A percentile compares a stretch with the other conserved stretches of the same genome.
These are phyloP conservation scores for Leccinum imitatum DNA, from an alignment of 768 basidiomycete genomes.

Conservation along the genomic window DNA sequence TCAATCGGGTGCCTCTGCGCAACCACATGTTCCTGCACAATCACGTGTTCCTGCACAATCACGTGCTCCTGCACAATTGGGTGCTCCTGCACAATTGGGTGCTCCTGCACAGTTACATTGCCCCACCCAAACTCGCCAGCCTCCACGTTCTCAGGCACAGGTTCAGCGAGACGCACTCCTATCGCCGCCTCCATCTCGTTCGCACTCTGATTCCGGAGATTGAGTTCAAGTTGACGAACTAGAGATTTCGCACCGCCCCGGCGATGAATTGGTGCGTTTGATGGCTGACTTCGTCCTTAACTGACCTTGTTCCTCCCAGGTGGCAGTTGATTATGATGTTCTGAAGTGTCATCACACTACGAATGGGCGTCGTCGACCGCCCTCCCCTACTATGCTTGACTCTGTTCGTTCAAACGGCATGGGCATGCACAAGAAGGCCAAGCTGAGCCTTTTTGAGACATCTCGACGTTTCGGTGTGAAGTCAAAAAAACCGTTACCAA, in stretches of 20 bases:
- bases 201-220: background rate
- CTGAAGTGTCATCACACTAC: background rate
- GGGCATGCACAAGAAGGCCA: background rate
- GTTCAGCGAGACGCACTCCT: background rate
- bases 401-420: background rate
- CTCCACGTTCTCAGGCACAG: background rate
- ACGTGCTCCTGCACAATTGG: too few relatives aligned
- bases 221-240: background rate
- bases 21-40: too few relatives aligned
- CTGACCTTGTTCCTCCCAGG: background rate
- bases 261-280: background rate
- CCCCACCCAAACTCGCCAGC: too few relatives aligned
- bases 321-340: background rate
- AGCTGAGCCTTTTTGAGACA: background rate
- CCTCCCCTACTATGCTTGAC: background rate
- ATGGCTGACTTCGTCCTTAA: background rate
- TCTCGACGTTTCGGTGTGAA: background rate
- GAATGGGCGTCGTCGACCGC: background rate
- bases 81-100: too few relatives aligned
- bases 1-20: too few relatives aligned
- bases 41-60: too few relatives aligned
- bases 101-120: too few relatives aligned
- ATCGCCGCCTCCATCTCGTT: background rate
- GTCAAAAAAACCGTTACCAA: background rate
- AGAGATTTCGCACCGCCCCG: background rate